A percentile compares a stretch with the other conserved stretches of the same genome.
Evolutionary conservation across 106 monocot species (phyloP).

Genomic region (Amphibolis antarctica): DNA sequence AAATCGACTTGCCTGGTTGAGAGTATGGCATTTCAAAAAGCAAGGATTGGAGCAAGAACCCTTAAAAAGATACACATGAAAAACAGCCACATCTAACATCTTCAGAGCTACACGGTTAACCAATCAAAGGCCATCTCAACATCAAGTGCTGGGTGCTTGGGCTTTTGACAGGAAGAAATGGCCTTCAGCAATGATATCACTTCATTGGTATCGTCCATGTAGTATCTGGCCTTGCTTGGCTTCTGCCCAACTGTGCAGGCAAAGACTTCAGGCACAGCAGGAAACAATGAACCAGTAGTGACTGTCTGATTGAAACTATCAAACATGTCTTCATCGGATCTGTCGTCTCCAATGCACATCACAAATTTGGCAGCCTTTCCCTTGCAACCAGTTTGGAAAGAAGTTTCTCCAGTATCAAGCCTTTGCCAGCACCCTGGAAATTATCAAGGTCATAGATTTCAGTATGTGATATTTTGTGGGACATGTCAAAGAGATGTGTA

Average conservation of each 20-base stretch:
- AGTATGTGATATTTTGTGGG: too few relatives aligned
- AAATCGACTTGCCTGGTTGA: too few relatives aligned
- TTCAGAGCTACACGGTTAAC: too few relatives aligned
- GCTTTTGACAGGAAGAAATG: too few relatives aligned
- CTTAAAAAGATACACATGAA: too few relatives aligned
- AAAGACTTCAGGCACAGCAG: conserved; percentile 14
- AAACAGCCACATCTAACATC: too few relatives aligned
- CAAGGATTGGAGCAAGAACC: too few relatives aligned
- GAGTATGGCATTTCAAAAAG: too few relatives aligned
- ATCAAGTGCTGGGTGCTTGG: too few relatives aligned
- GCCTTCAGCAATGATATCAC: conserved; percentile 12
- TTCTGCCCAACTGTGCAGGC: conserved; percentile 22
- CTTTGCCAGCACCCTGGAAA: conserved; percentile 16
- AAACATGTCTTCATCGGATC: conserved; percentile 22
- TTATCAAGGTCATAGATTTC: too few relatives aligned
- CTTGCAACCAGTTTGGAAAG: conserved; percentile 4
- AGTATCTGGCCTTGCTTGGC: conserved; percentile 19
- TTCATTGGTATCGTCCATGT: conserved; percentile 14
- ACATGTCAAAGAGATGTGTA: too few relatives aligned
- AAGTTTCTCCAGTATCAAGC: conserved; percentile 5
- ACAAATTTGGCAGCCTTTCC: conserved; percentile 14
- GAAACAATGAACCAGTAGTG: conserved; percentile 3
- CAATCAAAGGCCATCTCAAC: too few relatives aligned
- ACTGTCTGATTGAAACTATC: conserved; percentile 3
- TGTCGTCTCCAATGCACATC: conserved; percentile 18